Conservation (phyloP, 495 filamentous ascomycete genomes). For the Penicillium antarcticum region DNA sequence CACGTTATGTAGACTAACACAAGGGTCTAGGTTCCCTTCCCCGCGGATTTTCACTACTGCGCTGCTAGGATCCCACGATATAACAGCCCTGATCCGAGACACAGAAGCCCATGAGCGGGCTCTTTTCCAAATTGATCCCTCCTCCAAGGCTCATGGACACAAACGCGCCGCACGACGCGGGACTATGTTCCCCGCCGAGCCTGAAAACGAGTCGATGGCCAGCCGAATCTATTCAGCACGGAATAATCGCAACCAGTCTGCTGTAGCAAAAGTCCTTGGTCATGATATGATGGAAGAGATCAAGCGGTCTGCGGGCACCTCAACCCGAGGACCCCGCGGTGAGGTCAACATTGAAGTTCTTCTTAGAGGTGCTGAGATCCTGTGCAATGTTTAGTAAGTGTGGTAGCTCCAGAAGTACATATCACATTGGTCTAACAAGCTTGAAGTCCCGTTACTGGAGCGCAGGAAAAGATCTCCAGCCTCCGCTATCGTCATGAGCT, state of each 20-base stretch:
- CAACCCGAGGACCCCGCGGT: conserved; percentile 41
- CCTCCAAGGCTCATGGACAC: conserved; percentile 40
- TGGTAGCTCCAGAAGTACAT: neutral
- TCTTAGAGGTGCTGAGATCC: conserved; percentile 83
- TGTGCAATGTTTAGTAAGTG: conserved; percentile 79
- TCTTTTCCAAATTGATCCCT: conserved; percentile 83
- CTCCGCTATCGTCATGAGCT: conserved; percentile 70
- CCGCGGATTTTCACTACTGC: conserved; percentile 98
- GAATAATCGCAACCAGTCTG: conserved; percentile 69
- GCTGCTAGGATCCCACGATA: conserved; percentile 80
- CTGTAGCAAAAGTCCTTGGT: conserved; percentile 86
- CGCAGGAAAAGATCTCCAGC: conserved; percentile 69
- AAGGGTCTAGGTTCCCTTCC: conserved; percentile 64
- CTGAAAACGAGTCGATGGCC: conserved; percentile 42
- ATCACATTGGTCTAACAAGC: neutral
- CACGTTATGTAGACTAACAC: conserved; percentile 1
- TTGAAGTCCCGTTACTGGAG: conserved; percentile 70
- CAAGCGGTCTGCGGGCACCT: conserved; percentile 50
- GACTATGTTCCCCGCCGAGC: conserved; percentile 42
- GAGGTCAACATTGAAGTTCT: conserved; percentile 88
- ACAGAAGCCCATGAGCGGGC: conserved; percentile 94
- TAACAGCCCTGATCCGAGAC: conserved; percentile 90
- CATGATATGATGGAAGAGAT: conserved; percentile 84
- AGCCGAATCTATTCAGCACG: conserved; percentile 50
- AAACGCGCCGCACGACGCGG: conserved; percentile 45